A percentile compares a stretch with the other conserved stretches of the same genome.
These are phyloP conservation scores for Craspedostauros australis DNA, from an alignment of 108 stramenopile genomes.

Conservation along the genomic window DNA sequence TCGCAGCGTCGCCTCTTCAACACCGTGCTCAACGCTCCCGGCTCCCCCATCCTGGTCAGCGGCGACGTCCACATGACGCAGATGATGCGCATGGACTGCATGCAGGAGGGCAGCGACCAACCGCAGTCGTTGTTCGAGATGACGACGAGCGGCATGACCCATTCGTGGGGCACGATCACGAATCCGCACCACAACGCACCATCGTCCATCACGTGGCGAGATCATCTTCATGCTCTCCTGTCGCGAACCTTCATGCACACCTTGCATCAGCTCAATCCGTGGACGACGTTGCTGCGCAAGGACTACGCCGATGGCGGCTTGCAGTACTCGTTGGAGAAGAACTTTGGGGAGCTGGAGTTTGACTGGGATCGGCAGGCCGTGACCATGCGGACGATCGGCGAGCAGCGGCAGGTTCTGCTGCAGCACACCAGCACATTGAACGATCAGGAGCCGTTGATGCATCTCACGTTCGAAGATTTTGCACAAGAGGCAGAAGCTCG, in stretches of 20 bases:
- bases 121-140: conserved; percentile 52
- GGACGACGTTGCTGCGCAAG: conserved; percentile 27
- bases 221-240: conserved; percentile 5
- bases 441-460: background rate
- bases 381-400: conserved; percentile 21
- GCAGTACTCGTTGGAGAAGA: conserved; percentile 60
- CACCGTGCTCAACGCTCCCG: conserved; percentile 40
- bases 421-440: conserved; percentile 16
- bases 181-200: conserved; percentile 32
- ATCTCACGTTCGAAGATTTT: conserved; percentile 8
- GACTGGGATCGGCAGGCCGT: conserved; percentile 41
- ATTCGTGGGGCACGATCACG: conserved; percentile 54
- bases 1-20: conserved; percentile 61
- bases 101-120: background rate
- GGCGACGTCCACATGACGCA: conserved; percentile 85
- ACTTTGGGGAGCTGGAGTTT: conserved; percentile 79
- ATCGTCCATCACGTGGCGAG: conserved; percentile 12
- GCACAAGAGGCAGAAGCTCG: background rate
- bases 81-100: conserved; percentile 60
- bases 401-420: conserved; percentile 5
- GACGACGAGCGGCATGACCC: conserved; percentile 80
- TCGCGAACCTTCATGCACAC: conserved; percentile 10
- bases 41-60: conserved; percentile 58
- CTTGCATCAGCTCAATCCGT: conserved; percentile 38
- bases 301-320: conserved; percentile 22